phyloP scores from a whole-genome alignment of 2,329 filamentous ascomycete genomes.

The Trichoderma asperellum region DNA sequence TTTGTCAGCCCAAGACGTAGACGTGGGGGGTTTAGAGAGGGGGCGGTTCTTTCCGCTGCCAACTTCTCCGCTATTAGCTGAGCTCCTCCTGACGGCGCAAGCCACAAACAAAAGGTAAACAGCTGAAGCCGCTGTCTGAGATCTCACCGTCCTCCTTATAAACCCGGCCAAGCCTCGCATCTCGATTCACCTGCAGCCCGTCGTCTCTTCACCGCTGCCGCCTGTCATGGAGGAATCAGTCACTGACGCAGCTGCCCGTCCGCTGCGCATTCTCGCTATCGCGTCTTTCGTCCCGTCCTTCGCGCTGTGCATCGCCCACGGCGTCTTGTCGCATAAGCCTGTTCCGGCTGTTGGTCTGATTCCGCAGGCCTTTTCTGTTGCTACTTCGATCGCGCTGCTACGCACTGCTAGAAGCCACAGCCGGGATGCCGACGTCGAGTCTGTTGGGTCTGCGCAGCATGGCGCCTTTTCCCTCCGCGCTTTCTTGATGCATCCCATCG shows the following conservation, averaged over 20 bases:
- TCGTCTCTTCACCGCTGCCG: neutral
- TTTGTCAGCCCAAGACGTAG: slow-evolving; percentile 3
- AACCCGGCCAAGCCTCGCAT: neutral
- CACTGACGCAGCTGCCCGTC: slow-evolving; percentile 30
- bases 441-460: neutral
- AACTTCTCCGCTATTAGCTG: neutral
- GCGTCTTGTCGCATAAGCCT: slow-evolving; percentile 40
- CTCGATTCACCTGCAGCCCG: neutral
- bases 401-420: slow-evolving; percentile 27
- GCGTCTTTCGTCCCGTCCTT: slow-evolving; percentile 47
- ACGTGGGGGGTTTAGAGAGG: neutral
- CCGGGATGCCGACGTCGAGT: slow-evolving; percentile 21
- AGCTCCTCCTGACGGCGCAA: slow-evolving; percentile 10
- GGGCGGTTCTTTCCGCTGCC: slow-evolving; percentile 15
- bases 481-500: slow-evolving; percentile 39
- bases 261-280: slow-evolving; percentile 43
- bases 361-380: slow-evolving; percentile 45
- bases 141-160: slow-evolving; percentile 5
- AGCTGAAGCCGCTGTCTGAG: neutral
- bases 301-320: slow-evolving; percentile 46
- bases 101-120: neutral
- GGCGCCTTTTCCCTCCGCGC: slow-evolving; percentile 17
- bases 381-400: slow-evolving; percentile 35
- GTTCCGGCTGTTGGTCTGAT: slow-evolving; percentile 47
- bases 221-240: slow-evolving; percentile 14